Conservation (phyloP, 1,139 yeast genomes). For the Suhomyces anneliseae region DNA sequence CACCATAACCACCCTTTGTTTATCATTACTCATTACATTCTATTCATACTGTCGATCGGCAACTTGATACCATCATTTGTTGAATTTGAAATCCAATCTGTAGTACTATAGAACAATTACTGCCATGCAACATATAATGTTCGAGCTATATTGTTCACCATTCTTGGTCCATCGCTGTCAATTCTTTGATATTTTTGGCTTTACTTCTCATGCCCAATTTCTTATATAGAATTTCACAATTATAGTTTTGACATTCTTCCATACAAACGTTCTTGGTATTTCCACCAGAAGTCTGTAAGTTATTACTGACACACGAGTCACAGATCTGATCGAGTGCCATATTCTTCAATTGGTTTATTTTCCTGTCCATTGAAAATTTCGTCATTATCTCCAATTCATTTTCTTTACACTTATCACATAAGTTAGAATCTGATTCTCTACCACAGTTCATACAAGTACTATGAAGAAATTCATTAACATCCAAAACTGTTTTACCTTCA, state of each 20-base stretch:
- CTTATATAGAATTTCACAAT: constrained; percentile 28
- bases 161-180: not conserved
- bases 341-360: constrained; percentile 16
- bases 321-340: constrained; percentile 23
- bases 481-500: constrained; percentile 2
- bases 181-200: not conserved
- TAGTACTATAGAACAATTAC: not conserved
- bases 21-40: not conserved
- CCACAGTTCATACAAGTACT: constrained; percentile 32
- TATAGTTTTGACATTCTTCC: constrained; percentile 29
- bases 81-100: no score
- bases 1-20: not conserved
- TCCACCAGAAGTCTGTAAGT: constrained; percentile 17
- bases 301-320: constrained; percentile 24
- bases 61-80: no score
- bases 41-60: no score
- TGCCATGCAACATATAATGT: not conserved
- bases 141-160: not conserved
- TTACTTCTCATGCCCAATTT: constrained; percentile 10
- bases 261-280: constrained; percentile 14
- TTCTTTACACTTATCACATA: constrained; percentile 25
- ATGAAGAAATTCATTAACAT: constrained; percentile 13
- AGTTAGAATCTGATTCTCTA: constrained; percentile 1
- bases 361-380: constrained; percentile 18
- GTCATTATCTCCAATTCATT: constrained; percentile 23